A percentile compares a stretch with the other conserved stretches of the same genome.
Conservation (phyloP, 31 red algal genomes). For the Bonnemaisonia californica region DNA sequence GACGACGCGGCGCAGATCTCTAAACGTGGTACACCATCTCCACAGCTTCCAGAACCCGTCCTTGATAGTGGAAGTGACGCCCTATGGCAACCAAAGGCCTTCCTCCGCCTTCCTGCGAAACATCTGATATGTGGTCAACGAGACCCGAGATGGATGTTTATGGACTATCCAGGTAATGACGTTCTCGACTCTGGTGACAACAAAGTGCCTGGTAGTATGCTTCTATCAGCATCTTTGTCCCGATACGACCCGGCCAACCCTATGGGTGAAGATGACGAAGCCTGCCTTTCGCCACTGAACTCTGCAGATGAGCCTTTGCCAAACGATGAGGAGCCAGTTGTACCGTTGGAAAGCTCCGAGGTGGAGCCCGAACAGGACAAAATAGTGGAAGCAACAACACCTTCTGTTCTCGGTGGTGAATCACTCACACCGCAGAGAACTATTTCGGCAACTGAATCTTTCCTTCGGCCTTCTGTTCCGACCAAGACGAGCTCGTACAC, state of each 20-base stretch:
- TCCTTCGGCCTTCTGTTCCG: conserved; percentile 20
- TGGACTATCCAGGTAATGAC: conserved; percentile 87
- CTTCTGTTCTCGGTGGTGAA: background rate
- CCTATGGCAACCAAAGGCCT: conserved; percentile 68
- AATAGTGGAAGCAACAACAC: conserved; percentile 19
- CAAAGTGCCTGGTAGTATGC: conserved; percentile 78
- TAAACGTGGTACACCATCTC: background rate
- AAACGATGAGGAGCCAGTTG: background rate
- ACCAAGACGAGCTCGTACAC: conserved; percentile 51
- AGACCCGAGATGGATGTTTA: conserved; percentile 88
- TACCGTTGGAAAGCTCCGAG: background rate
- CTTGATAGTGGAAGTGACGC: conserved; percentile 7
- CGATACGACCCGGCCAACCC: conserved; percentile 72
- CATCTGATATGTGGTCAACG: conserved; percentile 78
- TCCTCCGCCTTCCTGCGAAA: conserved; percentile 75
- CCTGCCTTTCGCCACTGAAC: background rate
- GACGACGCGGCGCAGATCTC: background rate
- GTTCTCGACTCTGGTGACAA: conserved; percentile 60
- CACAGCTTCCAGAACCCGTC: conserved; percentile 4
- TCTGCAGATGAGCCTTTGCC: background rate
- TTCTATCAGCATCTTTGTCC: conserved; percentile 53
- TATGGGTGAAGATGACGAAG: background rate
- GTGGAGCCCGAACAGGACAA: background rate
- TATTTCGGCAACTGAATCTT: background rate
- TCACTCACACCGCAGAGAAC: background rate